phyloP scores from a whole-genome alignment of 2,329 filamentous ascomycete genomes.

The Colletotrichum sp. region DNA sequence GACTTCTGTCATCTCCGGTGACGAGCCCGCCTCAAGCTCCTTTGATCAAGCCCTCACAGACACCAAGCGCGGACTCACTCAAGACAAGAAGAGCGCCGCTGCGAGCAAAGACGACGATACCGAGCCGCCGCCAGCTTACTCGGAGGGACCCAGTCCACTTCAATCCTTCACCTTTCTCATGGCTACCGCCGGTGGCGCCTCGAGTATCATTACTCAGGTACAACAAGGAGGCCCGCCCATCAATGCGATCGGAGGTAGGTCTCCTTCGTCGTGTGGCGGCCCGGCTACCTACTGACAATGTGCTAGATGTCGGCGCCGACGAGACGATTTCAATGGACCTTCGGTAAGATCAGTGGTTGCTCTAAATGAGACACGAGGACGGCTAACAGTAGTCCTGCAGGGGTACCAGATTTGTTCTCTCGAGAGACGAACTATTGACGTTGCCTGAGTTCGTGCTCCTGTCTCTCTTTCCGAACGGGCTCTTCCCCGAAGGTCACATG shows the following conservation, averaged over 20 bases:
- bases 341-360: constrained; percentile 62
- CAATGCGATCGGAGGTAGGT: constrained; percentile 83
- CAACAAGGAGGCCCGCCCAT: constrained; percentile 91
- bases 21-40: constrained; percentile 34
- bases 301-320: constrained; percentile 78
- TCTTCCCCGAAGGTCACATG: constrained; percentile 96
- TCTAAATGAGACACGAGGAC: no score
- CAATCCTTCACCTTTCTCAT: constrained; percentile 95
- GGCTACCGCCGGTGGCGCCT: constrained; percentile 94
- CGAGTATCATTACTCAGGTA: constrained; percentile 99
- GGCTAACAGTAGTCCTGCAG: constrained; percentile 51
- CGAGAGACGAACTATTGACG: constrained; percentile 91
- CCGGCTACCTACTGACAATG: not conserved
- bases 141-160: constrained; percentile 91
- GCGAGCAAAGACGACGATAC: constrained; percentile 80
- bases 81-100: constrained; percentile 78
- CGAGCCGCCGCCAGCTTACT: constrained; percentile 95
- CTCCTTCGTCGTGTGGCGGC: not conserved
- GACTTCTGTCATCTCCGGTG: constrained; percentile 41
- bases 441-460: constrained; percentile 96
- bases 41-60: constrained; percentile 66
- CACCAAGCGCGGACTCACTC: constrained; percentile 84
- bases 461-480: constrained; percentile 97
- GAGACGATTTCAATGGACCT: constrained; percentile 96
- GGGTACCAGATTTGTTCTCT: constrained; percentile 91